These are phyloP conservation scores for Monilinia laxa DNA, from an alignment of 2,329 filamentous ascomycete genomes.

Conservation along the genomic window DNA sequence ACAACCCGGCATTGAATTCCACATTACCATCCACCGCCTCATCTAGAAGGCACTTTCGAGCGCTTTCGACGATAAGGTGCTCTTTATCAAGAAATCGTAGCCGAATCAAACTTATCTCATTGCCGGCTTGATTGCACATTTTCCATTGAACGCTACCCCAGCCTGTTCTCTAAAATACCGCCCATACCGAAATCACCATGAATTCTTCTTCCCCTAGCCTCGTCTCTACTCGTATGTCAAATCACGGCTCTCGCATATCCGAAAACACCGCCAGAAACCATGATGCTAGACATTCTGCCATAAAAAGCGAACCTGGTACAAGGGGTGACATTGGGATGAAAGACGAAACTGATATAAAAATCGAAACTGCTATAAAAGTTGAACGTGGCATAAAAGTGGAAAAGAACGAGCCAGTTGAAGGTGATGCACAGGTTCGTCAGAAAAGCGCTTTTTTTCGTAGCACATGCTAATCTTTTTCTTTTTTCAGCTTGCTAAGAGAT, in stretches of 20 bases:
- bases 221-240: slow-evolving; percentile 13
- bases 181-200: slow-evolving; percentile 23
- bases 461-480: slow-evolving; percentile 22
- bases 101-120: not conserved
- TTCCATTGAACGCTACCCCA: slow-evolving; percentile 2
- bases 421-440: slow-evolving; percentile 28
- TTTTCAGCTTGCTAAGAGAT: slow-evolving; percentile 33
- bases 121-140: not conserved
- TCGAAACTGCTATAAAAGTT: slow-evolving; percentile 15
- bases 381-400: slow-evolving; percentile 19
- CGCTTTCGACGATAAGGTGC: not conserved
- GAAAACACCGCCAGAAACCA: slow-evolving; percentile 18
- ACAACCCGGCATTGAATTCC: not conserved
- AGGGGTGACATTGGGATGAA: slow-evolving; percentile 15
- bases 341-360: not conserved
- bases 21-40: not conserved
- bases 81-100: not conserved
- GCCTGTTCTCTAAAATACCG: slow-evolving; percentile 4
- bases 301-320: not conserved
- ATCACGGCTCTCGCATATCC: slow-evolving; percentile 14
- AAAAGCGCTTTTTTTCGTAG: not conserved
- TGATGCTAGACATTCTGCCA: slow-evolving; percentile 21
- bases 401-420: slow-evolving; percentile 22
- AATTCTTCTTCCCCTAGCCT: slow-evolving; percentile 25
- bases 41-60: slow-evolving; percentile 5